Percentiles rank a stretch among this genome's conserved stretches.
These are phyloP conservation scores for Chimonanthus salicifolius DNA, from an alignment of 164 flowering plant genomes.

Conservation along the genomic window DNA sequence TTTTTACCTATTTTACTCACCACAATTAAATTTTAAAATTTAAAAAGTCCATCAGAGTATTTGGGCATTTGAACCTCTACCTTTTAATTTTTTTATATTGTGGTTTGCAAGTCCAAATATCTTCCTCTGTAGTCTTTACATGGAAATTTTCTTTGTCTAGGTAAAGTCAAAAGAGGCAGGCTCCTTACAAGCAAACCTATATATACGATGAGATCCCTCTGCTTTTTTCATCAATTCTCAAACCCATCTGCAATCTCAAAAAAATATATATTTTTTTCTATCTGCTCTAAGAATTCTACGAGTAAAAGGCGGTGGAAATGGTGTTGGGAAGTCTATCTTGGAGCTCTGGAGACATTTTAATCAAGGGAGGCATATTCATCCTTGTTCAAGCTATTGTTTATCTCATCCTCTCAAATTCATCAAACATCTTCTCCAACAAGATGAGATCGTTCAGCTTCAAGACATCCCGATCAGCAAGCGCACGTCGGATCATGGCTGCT, in stretches of 20 bases:
- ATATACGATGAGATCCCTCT: background rate
- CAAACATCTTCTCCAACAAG: conserved; percentile 23
- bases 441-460: conserved; percentile 18
- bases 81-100: too few relatives aligned
- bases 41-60: background rate
- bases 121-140: background rate
- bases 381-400: conserved; percentile 62
- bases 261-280: background rate
- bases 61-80: background rate
- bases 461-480: conserved; percentile 12
- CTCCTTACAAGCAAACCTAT: background rate
- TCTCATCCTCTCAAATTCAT: conserved; percentile 55
- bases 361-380: conserved; percentile 41
- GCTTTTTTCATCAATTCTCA: background rate
- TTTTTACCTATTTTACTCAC: background rate
- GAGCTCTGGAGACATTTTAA: conserved; percentile 19
- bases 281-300: background rate
- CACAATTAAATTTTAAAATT: too few relatives aligned
- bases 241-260: background rate
- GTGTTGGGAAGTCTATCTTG: conserved; percentile 9
- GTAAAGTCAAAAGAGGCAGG: background rate
- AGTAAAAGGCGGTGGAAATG: conserved; percentile 9
- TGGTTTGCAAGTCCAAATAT: background rate
- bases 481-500: conserved; percentile 14
- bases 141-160: background rate